Evolutionary conservation across 164 flowering plant genomes (phyloP).

Genomic region (Houttuynia cordata): DNA sequence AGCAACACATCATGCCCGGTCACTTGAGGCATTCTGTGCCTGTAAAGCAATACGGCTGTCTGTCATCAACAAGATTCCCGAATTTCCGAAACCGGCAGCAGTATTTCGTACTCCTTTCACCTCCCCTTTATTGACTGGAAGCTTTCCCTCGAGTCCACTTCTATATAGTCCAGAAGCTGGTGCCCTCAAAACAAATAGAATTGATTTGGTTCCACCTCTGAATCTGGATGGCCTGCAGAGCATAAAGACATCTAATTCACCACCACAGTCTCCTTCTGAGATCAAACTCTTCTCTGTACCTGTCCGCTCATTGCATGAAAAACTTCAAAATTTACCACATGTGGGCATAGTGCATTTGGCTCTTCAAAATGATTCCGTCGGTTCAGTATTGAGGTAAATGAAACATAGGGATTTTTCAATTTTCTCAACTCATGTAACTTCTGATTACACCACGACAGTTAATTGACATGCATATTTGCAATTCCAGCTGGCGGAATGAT

Average conservation of each 20-base stretch:
- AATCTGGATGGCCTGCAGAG: constrained; percentile 74
- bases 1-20: constrained; percentile 61
- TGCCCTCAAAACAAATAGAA: constrained; percentile 53
- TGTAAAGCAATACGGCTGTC: constrained; percentile 57
- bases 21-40: constrained; percentile 82
- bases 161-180: constrained; percentile 82
- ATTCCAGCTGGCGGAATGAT: constrained; percentile 95
- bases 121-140: constrained; percentile 90
- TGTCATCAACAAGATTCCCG: constrained; percentile 36
- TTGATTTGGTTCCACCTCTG: constrained; percentile 93
- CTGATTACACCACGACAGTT: neutral
- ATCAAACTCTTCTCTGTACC: constrained; percentile 61
- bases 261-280: constrained; percentile 62
- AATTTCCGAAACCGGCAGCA: constrained; percentile 40
- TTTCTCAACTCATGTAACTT: too few species aligned
- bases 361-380: constrained; percentile 78
- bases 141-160: constrained; percentile 93
- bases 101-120: constrained; percentile 69
- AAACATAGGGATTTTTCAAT: neutral
- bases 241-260: constrained; percentile 46
- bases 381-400: constrained; percentile 71
- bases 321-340: constrained; percentile 78
- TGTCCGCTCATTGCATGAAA: constrained; percentile 63
- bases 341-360: constrained; percentile 88
- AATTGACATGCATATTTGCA: neutral